Percentiles rank a stretch among this genome's conserved stretches.
Conservation (phyloP, 306 rosid species). For the Cucurbita pepo region DNA sequence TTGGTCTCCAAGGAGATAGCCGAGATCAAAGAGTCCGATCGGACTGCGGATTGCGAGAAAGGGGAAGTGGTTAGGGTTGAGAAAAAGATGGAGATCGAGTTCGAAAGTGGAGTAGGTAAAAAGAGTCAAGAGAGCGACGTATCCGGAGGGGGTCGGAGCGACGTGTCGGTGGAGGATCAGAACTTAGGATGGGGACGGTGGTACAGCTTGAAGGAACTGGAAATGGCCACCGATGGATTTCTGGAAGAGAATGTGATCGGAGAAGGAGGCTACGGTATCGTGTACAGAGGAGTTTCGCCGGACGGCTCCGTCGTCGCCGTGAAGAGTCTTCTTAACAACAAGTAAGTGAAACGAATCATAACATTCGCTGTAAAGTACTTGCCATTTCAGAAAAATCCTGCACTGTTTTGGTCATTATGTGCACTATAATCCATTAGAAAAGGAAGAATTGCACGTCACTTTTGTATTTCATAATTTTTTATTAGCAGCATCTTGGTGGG, state of each 20-base stretch:
- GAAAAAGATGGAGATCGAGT: constrained; percentile 20
- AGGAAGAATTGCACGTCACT: not conserved
- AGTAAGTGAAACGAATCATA: constrained; percentile 27
- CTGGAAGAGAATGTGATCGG: constrained; percentile 64
- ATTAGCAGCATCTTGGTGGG: not conserved
- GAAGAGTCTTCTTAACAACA: constrained; percentile 87
- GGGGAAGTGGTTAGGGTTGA: constrained; percentile 13
- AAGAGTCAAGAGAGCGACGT: constrained; percentile 31
- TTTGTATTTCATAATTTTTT: not conserved
- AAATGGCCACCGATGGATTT: constrained; percentile 59
- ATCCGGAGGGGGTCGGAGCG: constrained; percentile 29
- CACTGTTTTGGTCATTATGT: not conserved
- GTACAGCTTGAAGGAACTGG: constrained; percentile 68
- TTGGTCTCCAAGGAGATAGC: constrained; percentile 66
- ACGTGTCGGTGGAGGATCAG: constrained; percentile 33
- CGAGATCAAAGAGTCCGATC: constrained; percentile 36
- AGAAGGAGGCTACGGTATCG: constrained; percentile 92
- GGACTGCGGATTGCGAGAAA: constrained; percentile 11
- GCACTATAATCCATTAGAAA: not conserved
- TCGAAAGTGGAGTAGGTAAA: constrained; percentile 8
- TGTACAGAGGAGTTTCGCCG: constrained; percentile 51
- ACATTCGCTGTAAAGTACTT: not conserved
- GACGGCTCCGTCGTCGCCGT: constrained; percentile 82
- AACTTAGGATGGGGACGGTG: constrained; percentile 93
- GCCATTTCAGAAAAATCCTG: not conserved